Conservation (phyloP, 139 green algal species). For the Haematococcus sp. region DNA sequence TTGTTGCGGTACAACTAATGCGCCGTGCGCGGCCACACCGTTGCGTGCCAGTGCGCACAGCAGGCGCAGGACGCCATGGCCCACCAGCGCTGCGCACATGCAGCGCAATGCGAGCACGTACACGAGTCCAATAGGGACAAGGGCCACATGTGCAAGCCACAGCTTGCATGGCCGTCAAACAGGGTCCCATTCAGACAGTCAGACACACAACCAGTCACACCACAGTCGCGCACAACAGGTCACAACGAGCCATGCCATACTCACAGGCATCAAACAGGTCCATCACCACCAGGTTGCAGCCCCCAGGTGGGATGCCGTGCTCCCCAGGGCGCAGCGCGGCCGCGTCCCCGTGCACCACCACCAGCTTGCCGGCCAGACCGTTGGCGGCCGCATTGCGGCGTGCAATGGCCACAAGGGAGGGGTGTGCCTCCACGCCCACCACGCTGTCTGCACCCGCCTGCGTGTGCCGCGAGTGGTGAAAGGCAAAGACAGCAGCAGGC, state of each 20-base stretch:
- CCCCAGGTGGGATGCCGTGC: constrained; percentile 47
- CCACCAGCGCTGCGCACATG: neutral
- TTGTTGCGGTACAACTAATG: neutral
- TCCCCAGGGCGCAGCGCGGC: constrained; percentile 22
- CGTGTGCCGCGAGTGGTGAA: too few species aligned
- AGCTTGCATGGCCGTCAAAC: too few species aligned
- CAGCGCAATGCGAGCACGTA: too few species aligned
- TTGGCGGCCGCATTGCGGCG: constrained; percentile 22
- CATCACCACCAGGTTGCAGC: constrained; percentile 66
- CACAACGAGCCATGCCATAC: constrained; percentile 1
- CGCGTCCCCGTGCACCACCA: constrained; percentile 28
- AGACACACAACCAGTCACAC: too few species aligned
- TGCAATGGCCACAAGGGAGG: constrained; percentile 16
- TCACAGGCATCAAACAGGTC: constrained; percentile 67
- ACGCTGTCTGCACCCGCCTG: constrained; percentile 52
- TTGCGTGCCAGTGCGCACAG: neutral
- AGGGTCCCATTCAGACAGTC: too few species aligned
- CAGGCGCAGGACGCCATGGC: constrained; percentile 4
- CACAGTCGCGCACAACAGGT: neutral
- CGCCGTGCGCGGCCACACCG: neutral
- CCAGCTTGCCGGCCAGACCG: neutral
- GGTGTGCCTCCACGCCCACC: constrained; percentile 56
- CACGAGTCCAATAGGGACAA: too few species aligned
- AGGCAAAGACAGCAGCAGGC: too few species aligned
- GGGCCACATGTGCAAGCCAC: too few species aligned